These are phyloP conservation scores for Alternaria sp. DNA, from an alignment of 2,329 filamentous ascomycete genomes.

Conservation along the genomic window DNA sequence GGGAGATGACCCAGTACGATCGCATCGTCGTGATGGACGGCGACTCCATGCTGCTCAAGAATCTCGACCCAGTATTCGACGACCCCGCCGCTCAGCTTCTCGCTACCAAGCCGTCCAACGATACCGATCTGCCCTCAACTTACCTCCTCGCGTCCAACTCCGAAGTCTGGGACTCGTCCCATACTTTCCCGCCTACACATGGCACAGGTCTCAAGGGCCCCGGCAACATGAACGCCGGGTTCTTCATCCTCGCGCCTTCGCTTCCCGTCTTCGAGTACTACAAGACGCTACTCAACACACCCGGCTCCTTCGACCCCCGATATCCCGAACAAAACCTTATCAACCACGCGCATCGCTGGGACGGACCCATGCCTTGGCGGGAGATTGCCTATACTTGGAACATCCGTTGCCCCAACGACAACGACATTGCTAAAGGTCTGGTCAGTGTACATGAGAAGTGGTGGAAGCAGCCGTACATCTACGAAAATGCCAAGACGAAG, in stretches of 20 bases:
- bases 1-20: constrained; percentile 49
- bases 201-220: constrained; percentile 39
- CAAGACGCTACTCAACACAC: constrained; percentile 36
- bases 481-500: constrained; percentile 38
- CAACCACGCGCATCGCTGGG: constrained; percentile 48
- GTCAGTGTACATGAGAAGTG: constrained; percentile 53
- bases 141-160: constrained; percentile 49
- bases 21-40: constrained; percentile 49
- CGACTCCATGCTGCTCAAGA: constrained; percentile 44
- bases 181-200: constrained; percentile 47
- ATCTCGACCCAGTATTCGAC: constrained; percentile 48
- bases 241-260: constrained; percentile 49
- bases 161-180: constrained; percentile 42
- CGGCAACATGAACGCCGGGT: constrained; percentile 50
- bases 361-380: constrained; percentile 55
- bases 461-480: constrained; percentile 45
- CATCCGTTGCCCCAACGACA: constrained; percentile 47
- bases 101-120: constrained; percentile 5
- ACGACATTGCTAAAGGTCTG: constrained; percentile 49
- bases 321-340: constrained; percentile 51
- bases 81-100: constrained; percentile 37
- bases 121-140: constrained; percentile 31
- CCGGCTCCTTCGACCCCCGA: constrained; percentile 42
- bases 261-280: constrained; percentile 46
- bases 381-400: constrained; percentile 51